Base-by-base conservation (phyloP, 2,329 filamentous ascomycete species). In the Dendrostoma leiphaemia region DNA sequence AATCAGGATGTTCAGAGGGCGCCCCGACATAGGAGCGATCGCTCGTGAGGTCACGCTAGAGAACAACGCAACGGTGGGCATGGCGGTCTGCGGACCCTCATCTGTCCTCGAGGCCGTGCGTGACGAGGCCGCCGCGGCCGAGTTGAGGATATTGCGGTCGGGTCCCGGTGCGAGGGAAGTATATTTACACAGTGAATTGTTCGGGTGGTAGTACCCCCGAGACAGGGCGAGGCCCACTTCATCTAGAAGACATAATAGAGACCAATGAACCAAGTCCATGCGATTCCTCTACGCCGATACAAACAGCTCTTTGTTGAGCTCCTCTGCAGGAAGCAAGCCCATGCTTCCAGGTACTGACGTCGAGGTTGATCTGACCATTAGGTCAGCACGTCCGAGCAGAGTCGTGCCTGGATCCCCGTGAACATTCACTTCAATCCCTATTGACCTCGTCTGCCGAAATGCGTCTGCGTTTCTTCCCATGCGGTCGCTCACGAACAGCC, bases 181-280 rank as follows among this genome's bases (percentile, higher is more conserved):
- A 13, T 66, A 66, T 41, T 43, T 67, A 23, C 62, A 67, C 43
- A 62, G 61, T 0, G 64, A 67, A 37, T 28, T 62, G 26, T 65
- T 67, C 48, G 48, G 48, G 17, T 51, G 48, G 48, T 51, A 37
- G 19, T n/a, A n/a, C 7, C 4, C 15, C 6, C 26, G 6, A 19
- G 10, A 28, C 44, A 15, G 19, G 26, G 10, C 29, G 15, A 29
- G 3, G 28, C 13, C 28, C 7, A 12, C 26, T 23, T 15, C 13
- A 43, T 17, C 23, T 8, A 21, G 17, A 26, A 15, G 12, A 26
- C 28, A 31, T 19, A 1, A 45, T 19, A 19, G 26, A 45, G 10
- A 45, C 3, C 13, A 44, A 13, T 21, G 28, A 28, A 17, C 19
- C n/a, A 13, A 23, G 15, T 23, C n/a, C 6, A 9, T 15, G 13